Base-by-base conservation (phyloP, 768 basidiomycete genomes). In the Phylloporus sp. region DNA sequence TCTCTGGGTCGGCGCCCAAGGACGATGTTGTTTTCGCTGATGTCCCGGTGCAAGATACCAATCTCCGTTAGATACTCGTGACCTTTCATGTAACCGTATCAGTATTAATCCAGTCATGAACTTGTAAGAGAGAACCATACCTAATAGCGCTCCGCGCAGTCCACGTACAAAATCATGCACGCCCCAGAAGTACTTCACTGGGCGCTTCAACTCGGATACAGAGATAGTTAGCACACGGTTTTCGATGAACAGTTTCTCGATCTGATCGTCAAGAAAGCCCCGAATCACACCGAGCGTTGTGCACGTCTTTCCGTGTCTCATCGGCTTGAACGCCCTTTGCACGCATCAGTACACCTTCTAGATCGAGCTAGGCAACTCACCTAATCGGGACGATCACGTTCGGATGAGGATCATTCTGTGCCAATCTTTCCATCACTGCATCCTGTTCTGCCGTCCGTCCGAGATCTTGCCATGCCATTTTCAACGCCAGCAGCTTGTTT, bases 11-110 rank as follows among this genome's bases (percentile, higher is more conserved):
- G 36, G 20, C 22, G 46, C 2, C 56, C 55, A 3, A 72, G 65
- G 16, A 72, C 61, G 6, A 73, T 58, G 41, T 71, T 72, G 12
- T 70, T 69, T 26, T 63, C 62, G 52, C 68, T 72, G 44, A 72
- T 54, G 41, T 73, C 67, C 5, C 68, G 57, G 35, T 72, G 70
- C 3, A 71, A 45, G 35, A 73, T 60, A 0, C 61, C 63, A 9
- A 53, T 49, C 0, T 15, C 28, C 2, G 49, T 55, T 1, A 64
- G 54, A 39, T 35, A 58, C 26, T 61, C 31, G n/a, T 61, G 62
- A 0, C 62, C 45, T 46, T 24, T 4, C 24, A 47, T 23, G 24
- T 15, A 2, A 18, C 26, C 6, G n/a, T 10, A 27, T 47, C 28
- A 36, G 22, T n/a, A 36, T 15, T 9, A n/a, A 3, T n/a, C 5